phyloP scores from a whole-genome alignment of 2,329 filamentous ascomycete genomes.

The Endothia cerciana region DNA sequence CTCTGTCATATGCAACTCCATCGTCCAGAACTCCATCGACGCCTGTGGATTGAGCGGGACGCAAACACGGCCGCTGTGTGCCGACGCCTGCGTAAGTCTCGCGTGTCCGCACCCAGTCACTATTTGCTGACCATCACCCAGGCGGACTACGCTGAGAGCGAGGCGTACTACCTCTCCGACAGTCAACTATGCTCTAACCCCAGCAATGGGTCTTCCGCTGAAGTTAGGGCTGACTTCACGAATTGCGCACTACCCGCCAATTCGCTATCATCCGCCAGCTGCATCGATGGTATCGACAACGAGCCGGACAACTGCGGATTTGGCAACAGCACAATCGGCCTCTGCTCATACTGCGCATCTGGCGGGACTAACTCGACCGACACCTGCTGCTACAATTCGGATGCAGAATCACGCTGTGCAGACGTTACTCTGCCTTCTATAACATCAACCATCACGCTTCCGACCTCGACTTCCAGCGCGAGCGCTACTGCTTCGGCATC shows the following conservation, averaged over 20 bases:
- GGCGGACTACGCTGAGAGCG: slow-evolving; percentile 85
- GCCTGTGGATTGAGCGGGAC: slow-evolving; percentile 68
- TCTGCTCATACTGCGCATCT: slow-evolving; percentile 84
- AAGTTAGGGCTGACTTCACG: slow-evolving; percentile 91
- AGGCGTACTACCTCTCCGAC: slow-evolving; percentile 81
- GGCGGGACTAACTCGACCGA: slow-evolving; percentile 91
- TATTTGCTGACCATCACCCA: slow-evolving; percentile 37
- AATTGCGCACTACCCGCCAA: slow-evolving; percentile 84
- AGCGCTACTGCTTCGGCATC: slow-evolving; percentile 44
- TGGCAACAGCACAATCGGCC: slow-evolving; percentile 68
- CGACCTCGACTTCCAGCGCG: slow-evolving; percentile 49
- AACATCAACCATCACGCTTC: slow-evolving; percentile 67
- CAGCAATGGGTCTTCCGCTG: slow-evolving; percentile 65
- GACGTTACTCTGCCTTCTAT: slow-evolving; percentile 79
- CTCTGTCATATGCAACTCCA: slow-evolving; percentile 88
- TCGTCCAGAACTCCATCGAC: slow-evolving; percentile 84
- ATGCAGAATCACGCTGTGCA: slow-evolving; percentile 73
- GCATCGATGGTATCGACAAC: slow-evolving; percentile 77
- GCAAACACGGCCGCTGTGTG: slow-evolving; percentile 78
- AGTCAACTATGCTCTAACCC: slow-evolving; percentile 71
- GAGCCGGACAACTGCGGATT: slow-evolving; percentile 89
- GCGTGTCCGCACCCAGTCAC: slow-evolving; percentile 35
- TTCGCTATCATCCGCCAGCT: slow-evolving; percentile 72
- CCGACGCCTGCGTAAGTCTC: slow-evolving; percentile 76
- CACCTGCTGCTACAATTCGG: slow-evolving; percentile 86